Conservation (phyloP, 208 protist genomes). For the Leishmania amazonensis region DNA sequence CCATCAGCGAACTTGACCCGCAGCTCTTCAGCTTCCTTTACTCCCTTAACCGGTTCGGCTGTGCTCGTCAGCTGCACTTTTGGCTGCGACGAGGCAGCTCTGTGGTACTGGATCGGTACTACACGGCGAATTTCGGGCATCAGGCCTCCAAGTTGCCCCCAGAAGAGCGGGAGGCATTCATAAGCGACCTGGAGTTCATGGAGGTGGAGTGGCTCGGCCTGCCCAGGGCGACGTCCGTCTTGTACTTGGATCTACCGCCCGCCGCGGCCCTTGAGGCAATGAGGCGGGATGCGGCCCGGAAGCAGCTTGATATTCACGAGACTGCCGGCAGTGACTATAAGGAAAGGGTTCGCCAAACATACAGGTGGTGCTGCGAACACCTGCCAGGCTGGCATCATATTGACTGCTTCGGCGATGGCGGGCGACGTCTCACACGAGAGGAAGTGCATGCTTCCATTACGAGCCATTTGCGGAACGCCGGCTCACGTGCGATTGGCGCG, state of each 20-base stretch:
- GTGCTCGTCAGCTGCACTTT: slow-evolving; percentile 55
- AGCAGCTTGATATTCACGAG: slow-evolving; percentile 91
- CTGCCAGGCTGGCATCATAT: slow-evolving; percentile 64
- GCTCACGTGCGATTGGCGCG: neutral
- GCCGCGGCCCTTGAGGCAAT: slow-evolving; percentile 72
- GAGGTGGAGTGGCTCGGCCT: slow-evolving; percentile 84
- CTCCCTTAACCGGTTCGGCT: slow-evolving; percentile 87
- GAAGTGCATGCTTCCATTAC: slow-evolving; percentile 39
- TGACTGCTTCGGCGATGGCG: slow-evolving; percentile 44
- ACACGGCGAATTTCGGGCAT: slow-evolving; percentile 92
- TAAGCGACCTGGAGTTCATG: slow-evolving; percentile 59
- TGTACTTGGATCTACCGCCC: slow-evolving; percentile 89
- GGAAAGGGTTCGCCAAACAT: slow-evolving; percentile 70
- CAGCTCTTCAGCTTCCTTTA: slow-evolving; percentile 91
- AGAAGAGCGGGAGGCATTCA: slow-evolving; percentile 62
- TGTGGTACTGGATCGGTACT: slow-evolving; percentile 90
- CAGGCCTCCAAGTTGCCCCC: slow-evolving; percentile 84
- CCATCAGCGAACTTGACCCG: slow-evolving; percentile 73
- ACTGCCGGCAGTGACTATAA: slow-evolving; percentile 80
- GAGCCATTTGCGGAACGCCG: neutral
- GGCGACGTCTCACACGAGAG: slow-evolving; percentile 48
- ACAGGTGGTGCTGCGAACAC: slow-evolving; percentile 82
- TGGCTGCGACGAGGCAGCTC: slow-evolving; percentile 65
- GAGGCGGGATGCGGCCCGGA: slow-evolving; percentile 65
- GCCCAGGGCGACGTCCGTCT: slow-evolving; percentile 63